These are phyloP conservation scores for Cyberlindnera americana DNA, from an alignment of 805 yeast species.

Conservation along the genomic window DNA sequence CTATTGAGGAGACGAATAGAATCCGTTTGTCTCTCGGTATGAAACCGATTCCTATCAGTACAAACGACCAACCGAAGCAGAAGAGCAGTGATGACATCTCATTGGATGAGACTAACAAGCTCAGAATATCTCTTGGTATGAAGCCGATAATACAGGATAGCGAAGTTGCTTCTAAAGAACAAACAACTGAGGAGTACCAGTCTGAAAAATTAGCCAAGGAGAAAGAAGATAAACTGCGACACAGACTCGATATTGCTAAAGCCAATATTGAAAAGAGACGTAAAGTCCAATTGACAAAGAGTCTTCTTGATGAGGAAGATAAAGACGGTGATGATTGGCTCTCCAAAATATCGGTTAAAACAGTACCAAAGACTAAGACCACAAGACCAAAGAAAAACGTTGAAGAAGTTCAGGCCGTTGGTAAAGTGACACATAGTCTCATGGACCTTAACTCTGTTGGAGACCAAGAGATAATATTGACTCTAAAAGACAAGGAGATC, in stretches of 20 bases:
- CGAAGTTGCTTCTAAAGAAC: neutral
- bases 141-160: constrained; percentile 17
- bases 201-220: neutral
- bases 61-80: neutral
- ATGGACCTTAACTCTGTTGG: constrained; percentile 12
- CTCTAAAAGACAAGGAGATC: constrained; percentile 23
- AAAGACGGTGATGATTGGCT: constrained; percentile 24
- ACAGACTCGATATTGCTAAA: constrained; percentile 16
- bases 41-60: constrained; percentile 42
- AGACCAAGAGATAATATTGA: constrained; percentile 18
- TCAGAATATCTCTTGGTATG: constrained; percentile 24
- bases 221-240: constrained; percentile 13
- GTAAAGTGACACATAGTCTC: constrained; percentile 21
- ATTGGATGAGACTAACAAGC: constrained; percentile 21
- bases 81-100: constrained; percentile 7
- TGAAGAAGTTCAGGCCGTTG: constrained; percentile 9
- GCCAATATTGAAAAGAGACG: constrained; percentile 15
- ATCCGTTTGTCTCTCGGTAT: constrained; percentile 50
- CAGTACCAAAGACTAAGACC: no score
- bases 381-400: no score
- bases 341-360: constrained; percentile 11
- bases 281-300: constrained; percentile 10
- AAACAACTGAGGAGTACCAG: constrained; percentile 20
- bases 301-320: constrained; percentile 16
- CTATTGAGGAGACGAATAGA: constrained; percentile 55